A percentile compares a stretch with the other conserved stretches of the same genome.
Evolutionary conservation across 352 stramenopile genomes (phyloP).

Genomic region (Phytophthora macrochlamydospora): DNA sequence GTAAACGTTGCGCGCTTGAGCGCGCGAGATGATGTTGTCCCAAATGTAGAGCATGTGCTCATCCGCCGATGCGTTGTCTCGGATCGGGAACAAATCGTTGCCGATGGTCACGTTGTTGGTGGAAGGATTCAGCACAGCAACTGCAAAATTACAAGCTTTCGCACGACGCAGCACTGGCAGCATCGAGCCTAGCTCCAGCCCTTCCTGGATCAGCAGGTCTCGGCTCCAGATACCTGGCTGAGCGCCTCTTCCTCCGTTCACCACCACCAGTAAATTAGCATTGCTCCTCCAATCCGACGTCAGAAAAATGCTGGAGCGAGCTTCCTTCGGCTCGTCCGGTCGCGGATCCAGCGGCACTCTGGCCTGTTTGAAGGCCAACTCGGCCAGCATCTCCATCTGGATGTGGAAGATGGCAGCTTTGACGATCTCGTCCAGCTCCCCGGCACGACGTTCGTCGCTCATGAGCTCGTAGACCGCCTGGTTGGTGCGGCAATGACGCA

Average conservation of each 20-base stretch:
- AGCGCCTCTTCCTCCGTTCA: constrained; percentile 68
- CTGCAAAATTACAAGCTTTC: constrained; percentile 46
- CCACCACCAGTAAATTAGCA: constrained; percentile 66
- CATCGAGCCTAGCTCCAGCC: constrained; percentile 81
- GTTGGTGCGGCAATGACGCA: constrained; percentile 75
- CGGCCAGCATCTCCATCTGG: constrained; percentile 84
- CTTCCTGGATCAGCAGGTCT: constrained; percentile 77
- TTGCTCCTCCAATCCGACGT: constrained; percentile 71
- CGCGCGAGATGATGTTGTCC: constrained; percentile 73
- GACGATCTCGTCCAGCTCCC: constrained; percentile 80
- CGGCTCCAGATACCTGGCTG: constrained; percentile 84
- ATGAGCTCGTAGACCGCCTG: constrained; percentile 80
- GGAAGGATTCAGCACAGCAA: constrained; percentile 74
- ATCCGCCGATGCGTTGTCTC: constrained; percentile 59
- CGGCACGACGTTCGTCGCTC: constrained; percentile 66
- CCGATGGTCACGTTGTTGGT: constrained; percentile 74
- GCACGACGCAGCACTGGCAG: constrained; percentile 66
- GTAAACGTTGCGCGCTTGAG: constrained; percentile 64
- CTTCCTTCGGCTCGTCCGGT: constrained; percentile 69
- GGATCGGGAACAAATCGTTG: constrained; percentile 63
- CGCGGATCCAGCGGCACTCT: constrained; percentile 63
- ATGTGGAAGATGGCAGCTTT: constrained; percentile 87
- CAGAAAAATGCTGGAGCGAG: constrained; percentile 77
- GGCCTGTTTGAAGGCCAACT: constrained; percentile 77
- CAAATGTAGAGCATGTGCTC: constrained; percentile 80